These are phyloP conservation scores for Hypoxylon fragiforme DNA, from an alignment of 495 filamentous ascomycete species.

Conservation along the genomic window DNA sequence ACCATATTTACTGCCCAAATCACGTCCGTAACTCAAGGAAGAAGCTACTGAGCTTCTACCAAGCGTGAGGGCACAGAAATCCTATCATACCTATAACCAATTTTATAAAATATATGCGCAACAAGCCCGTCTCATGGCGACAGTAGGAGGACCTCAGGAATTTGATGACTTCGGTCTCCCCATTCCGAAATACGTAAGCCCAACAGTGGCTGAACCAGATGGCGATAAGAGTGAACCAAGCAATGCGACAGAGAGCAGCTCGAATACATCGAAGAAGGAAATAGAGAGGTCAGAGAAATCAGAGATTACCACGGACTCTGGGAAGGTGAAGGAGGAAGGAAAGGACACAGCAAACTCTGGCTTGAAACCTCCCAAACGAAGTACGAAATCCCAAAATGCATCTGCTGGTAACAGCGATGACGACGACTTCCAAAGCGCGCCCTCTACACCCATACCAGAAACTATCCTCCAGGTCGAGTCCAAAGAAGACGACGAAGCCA, in stretches of 20 bases:
- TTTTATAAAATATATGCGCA: conserved; percentile 34
- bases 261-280: conserved; percentile 7
- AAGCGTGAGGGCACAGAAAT: conserved; percentile 8
- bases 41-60: conserved; percentile 19
- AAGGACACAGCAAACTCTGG: conserved; percentile 10
- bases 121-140: conserved; percentile 35
- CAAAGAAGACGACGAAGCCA: conserved; percentile 24
- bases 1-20: conserved; percentile 1
- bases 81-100: conserved; percentile 1
- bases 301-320: conserved; percentile 21
- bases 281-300: conserved; percentile 22
- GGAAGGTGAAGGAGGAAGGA: background rate
- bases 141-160: conserved; percentile 45
- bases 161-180: conserved; percentile 62
- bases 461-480: conserved; percentile 16
- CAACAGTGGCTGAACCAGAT: conserved; percentile 15
- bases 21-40: conserved; percentile 17
- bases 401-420: conserved; percentile 32
- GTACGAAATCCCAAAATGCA: conserved; percentile 6
- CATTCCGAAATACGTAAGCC: conserved; percentile 45
- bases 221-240: conserved; percentile 11
- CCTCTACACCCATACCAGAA: conserved; percentile 36
- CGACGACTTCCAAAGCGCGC: conserved; percentile 49
- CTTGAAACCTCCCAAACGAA: conserved; percentile 15
- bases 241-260: conserved; percentile 4